Evolutionary conservation across 1,284 basidiomycete species (phyloP).

Genomic region (Cronartium ribicola): DNA sequence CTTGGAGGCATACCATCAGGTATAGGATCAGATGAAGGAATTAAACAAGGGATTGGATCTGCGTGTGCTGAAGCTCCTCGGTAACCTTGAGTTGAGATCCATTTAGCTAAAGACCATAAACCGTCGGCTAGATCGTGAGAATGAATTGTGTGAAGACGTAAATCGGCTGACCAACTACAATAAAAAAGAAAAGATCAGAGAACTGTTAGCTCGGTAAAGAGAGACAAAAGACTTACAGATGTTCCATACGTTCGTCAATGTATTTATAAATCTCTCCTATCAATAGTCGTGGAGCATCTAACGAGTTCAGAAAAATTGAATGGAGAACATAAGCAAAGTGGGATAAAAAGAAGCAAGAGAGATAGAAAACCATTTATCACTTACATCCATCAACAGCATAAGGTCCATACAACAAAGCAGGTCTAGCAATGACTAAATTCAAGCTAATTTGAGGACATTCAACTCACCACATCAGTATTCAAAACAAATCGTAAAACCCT

Average conservation of each 20-base stretch:
- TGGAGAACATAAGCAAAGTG: too few relatives aligned
- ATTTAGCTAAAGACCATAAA: slow-evolving; percentile 33
- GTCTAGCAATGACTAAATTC: slow-evolving; percentile 39
- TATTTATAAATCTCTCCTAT: slow-evolving; percentile 45
- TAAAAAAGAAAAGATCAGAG: not conserved
- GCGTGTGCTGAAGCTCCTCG: slow-evolving; percentile 8
- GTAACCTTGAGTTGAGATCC: slow-evolving; percentile 39
- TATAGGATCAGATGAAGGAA: slow-evolving; percentile 35
- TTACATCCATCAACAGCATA: slow-evolving; percentile 42
- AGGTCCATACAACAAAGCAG: slow-evolving; percentile 41
- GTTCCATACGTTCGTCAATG: slow-evolving; percentile 45
- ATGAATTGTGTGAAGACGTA: slow-evolving; percentile 39
- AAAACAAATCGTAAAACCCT: not conserved
- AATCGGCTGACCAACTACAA: slow-evolving; percentile 38
- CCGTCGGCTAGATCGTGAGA: slow-evolving; percentile 36
- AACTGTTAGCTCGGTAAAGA: not conserved
- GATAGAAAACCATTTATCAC: not conserved
- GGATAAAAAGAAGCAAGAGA: not conserved
- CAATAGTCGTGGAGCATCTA: slow-evolving; percentile 43
- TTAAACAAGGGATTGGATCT: slow-evolving; percentile 29
- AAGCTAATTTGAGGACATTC: not conserved
- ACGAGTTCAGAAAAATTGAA: not conserved
- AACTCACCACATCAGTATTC: too few relatives aligned
- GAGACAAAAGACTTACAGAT: slow-evolving; percentile 42
- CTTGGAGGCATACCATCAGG: slow-evolving; percentile 44